phyloP scores from a whole-genome alignment of 306 rosid species.

The Cicer bijugum region DNA sequence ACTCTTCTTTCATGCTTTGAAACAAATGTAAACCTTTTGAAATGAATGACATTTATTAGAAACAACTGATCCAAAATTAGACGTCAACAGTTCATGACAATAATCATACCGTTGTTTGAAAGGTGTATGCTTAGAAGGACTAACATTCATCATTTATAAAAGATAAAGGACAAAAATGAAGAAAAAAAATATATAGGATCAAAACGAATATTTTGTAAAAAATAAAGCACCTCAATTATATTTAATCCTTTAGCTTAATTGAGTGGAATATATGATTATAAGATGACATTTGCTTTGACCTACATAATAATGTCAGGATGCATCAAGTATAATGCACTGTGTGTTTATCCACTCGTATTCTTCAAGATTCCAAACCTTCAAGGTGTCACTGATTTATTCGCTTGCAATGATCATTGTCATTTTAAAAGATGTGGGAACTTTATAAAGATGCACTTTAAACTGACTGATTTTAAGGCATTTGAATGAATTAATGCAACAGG shows the following conservation, averaged over 20 bases:
- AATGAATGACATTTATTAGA: no score
- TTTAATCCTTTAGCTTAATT: background rate
- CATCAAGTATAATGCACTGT: slow-evolving; percentile 8
- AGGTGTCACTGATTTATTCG: background rate
- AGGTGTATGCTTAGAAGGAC: no score
- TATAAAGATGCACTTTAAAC: slow-evolving; percentile 3
- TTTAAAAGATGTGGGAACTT: background rate
- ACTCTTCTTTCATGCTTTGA: no score
- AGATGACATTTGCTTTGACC: slow-evolving; percentile 11
- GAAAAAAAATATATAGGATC: no score
- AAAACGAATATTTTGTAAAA: no score
- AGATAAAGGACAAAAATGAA: no score
- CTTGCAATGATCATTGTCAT: slow-evolving; percentile 1
- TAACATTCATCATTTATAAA: no score
- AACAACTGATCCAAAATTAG: no score
- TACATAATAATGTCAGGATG: slow-evolving; percentile 22
- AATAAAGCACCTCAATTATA: no score
- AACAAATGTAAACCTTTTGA: no score
- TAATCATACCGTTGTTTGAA: no score
- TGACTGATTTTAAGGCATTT: background rate
- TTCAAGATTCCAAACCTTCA: background rate
- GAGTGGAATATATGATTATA: slow-evolving; percentile 17
- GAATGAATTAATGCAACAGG: slow-evolving; percentile 22
- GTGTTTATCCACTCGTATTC: slow-evolving; percentile 2
- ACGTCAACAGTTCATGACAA: no score